These are phyloP conservation scores for Aspergillus viridinutans DNA, from an alignment of 2,329 filamentous ascomycete species.

Conservation along the genomic window DNA sequence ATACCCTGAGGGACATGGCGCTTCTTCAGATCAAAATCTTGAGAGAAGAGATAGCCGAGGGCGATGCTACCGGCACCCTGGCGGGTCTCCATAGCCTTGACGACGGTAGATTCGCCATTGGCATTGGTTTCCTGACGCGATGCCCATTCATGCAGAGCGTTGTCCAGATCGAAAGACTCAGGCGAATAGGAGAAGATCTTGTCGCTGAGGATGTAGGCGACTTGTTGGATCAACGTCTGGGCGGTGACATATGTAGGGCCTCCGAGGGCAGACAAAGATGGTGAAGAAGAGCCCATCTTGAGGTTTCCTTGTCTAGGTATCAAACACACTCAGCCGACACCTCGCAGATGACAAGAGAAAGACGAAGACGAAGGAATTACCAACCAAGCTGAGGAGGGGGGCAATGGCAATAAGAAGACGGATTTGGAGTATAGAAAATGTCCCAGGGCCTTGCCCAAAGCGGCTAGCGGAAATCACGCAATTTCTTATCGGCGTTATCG, in stretches of 20 bases:
- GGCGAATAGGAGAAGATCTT: slow-evolving; percentile 97
- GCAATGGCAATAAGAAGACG: slow-evolving; percentile 11
- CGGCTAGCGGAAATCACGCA: slow-evolving; percentile 33
- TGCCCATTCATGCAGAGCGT: slow-evolving; percentile 76
- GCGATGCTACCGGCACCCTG: slow-evolving; percentile 86
- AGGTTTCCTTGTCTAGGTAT: slow-evolving; percentile 24
- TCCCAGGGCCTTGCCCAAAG: slow-evolving; percentile 25
- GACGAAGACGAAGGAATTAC: slow-evolving; percentile 16
- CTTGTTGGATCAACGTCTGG: slow-evolving; percentile 90
- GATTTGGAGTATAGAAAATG: slow-evolving; percentile 23
- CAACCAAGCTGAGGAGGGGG: slow-evolving; percentile 13
- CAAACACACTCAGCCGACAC: slow-evolving; percentile 19
- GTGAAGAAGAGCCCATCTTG: slow-evolving; percentile 32
- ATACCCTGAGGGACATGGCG: slow-evolving; percentile 88
- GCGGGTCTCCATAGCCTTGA: slow-evolving; percentile 79
- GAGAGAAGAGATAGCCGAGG: slow-evolving; percentile 95
- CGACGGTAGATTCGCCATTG: slow-evolving; percentile 71
- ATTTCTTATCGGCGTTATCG: slow-evolving; percentile 36
- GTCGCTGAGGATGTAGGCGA: slow-evolving; percentile 91
- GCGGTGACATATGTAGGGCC: slow-evolving; percentile 91
- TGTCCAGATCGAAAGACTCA: slow-evolving; percentile 85
- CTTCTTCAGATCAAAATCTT: slow-evolving; percentile 90
- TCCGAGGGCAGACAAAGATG: slow-evolving; percentile 58
- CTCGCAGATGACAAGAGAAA: slow-evolving; percentile 21
- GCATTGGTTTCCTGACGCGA: slow-evolving; percentile 68